Evolutionary conservation across 805 yeast genomes (phyloP), one percentile per base, ranked within the genome.

Genomic region (Nakazawaea ernobii): DNA sequence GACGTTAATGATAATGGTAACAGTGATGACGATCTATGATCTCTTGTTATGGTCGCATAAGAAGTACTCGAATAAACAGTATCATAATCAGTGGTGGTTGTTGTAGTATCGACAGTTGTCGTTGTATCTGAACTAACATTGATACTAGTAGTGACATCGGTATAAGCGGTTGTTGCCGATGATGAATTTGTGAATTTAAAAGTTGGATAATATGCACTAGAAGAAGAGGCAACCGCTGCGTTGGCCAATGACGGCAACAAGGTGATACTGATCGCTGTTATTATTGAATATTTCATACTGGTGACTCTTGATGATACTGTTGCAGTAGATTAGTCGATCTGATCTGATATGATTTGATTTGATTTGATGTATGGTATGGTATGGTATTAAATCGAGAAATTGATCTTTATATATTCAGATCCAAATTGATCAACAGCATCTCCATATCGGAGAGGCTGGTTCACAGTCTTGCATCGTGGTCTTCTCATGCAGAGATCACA

Each of bases 11-110:
- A 39, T 30, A 36, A 15, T n/a, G 10, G 13, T 4, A 28, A 27
- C 17, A 42, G 9, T 9, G 43, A 26, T 15, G 43, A 32, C 3
- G 43, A 15, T 38, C 49, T 47, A 26, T 47, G 46, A 14, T 42
- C 45, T 37, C 43, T 38, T 7, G 43, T 42, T 10, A 47, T 20
- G 1, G 49, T 47, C 32, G 26, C 13, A 32, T 42, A 47, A 8
- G 41, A 37, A 29, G 49, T 42, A 20, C 46, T 42, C 24, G 46
- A 47, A 35, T 47, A 47, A 26, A 38, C 29, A 17, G 45, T 42
- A 27, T 35, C 40, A 7, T 15, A 38, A 32, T 47, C 49, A 20
- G 49, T 47, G n/a, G 35, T 33, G 2, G 49, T 47, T 2, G 37
- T 30, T 24, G 49, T 47, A 8, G 35, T 32, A 36, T 47, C 49